Base-by-base conservation (phyloP, 2,329 filamentous ascomycete species). In the Diaporthe humulicola region DNA sequence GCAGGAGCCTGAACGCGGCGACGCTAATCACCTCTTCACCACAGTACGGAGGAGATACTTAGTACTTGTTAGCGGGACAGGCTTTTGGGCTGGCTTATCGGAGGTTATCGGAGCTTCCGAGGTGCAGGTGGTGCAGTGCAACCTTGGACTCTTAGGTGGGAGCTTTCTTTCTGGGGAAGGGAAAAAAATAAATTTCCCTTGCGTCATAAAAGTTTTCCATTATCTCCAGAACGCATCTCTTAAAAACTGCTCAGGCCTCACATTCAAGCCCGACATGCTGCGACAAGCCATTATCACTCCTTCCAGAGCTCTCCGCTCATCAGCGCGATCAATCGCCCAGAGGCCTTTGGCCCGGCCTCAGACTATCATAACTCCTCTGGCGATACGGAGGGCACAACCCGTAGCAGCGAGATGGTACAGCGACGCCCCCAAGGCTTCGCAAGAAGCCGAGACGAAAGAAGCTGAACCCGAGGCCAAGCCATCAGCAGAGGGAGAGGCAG, bases 341-440 rank as follows among this genome's bases (percentile, higher is more conserved):
- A 81, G 82, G 77, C 82, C 83, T 73, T 74, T 84, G 54, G 77
- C 83, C 56, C 82, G 83, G 77, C 80, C 81, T 52, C 85, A 86
- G 79, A 82, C 85, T 76, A 83, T 81, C 79, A 82, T 77, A 81
- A 84, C 76, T 78, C 84, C 75, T 78, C 81, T 80, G 80, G 52
- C 74, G 36, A 74, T 78, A 40, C 74, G 78, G 70, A 74, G 83
- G 77, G 76, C 83, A 80, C 82, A 84, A 79, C 79, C 82, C 14
- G 78, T 81, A 74, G 85, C 83, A 42, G 77, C 81, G 74, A 83
- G 87, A 81, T 89, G 86, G 86, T 89, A 88, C 80, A 88, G 88
- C 81, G 79, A 79, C 74, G 66, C 78, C 58, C 70, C 76, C 8
- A 79, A 81, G 75, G 81, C 82, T 74, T 77, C 79, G 28, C 77